A percentile compares a stretch with the other conserved stretches of the same genome.
Evolutionary conservation across 805 yeast genomes (phyloP).

Genomic region (Vanderwaltozyma verrucispora): DNA sequence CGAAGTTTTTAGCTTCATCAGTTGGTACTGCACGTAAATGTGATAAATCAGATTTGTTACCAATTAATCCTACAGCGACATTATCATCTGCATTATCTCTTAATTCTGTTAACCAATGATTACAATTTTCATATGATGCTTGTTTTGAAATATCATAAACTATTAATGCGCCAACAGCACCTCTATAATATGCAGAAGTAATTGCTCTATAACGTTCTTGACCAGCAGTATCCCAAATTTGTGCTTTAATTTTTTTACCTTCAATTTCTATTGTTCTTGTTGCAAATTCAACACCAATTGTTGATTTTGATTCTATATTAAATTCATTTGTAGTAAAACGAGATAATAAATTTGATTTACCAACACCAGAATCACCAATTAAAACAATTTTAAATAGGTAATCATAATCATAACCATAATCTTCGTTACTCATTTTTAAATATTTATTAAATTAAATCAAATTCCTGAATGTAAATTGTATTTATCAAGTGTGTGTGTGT

Average conservation of each 20-base stretch:
- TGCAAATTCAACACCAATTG: conserved; percentile 97
- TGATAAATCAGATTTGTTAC: conserved; percentile 83
- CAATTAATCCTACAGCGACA: conserved; percentile 88
- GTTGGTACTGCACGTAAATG: conserved; percentile 96
- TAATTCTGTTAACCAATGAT: conserved; percentile 85
- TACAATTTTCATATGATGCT: conserved; percentile 73
- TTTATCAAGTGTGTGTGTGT: not conserved
- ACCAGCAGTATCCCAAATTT: conserved; percentile 99
- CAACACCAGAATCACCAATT: conserved; percentile 96
- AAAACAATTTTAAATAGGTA: conserved; percentile 86
- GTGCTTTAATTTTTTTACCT: conserved; percentile 77
- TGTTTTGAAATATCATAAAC: conserved; percentile 93
- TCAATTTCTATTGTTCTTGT: conserved; percentile 87
- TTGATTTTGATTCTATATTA: conserved; percentile 85
- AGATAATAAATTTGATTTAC: conserved; percentile 86
- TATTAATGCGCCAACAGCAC: conserved; percentile 94
- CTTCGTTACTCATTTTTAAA: conserved; percentile 37
- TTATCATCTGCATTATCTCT: conserved; percentile 89
- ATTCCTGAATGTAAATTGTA: too few relatives aligned
- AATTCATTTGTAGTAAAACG: conserved; percentile 95
- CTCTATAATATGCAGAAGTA: conserved; percentile 94
- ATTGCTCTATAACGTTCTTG: conserved; percentile 98
- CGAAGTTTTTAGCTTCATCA: conserved; percentile 92
- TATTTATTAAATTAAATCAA: not conserved
- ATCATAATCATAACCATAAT: conserved; percentile 75